phyloP scores from a whole-genome alignment of 2,329 filamentous ascomycete species.

The Setomelanomma holmii region DNA sequence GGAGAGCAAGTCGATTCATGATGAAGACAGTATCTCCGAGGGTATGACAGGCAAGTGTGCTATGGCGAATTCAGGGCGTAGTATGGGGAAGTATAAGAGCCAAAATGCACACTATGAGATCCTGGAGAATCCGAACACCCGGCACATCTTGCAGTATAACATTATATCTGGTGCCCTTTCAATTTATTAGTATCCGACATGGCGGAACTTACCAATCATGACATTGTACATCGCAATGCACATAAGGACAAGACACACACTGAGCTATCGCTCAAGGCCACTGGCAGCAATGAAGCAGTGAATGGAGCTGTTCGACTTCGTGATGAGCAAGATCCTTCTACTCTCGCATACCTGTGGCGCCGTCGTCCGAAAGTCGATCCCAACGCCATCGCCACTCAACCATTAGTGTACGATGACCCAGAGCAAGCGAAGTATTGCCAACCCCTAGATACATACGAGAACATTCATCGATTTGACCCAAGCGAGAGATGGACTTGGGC shows the following conservation, averaged over 20 bases:
- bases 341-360: conserved; percentile 15
- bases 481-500: conserved; percentile 58
- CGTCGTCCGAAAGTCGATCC: conserved; percentile 12
- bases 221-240: no score
- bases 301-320: conserved; percentile 8
- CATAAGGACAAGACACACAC: background rate
- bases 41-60: background rate
- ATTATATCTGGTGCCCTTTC: no score
- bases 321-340: conserved; percentile 11
- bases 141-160: no score
- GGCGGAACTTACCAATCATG: no score
- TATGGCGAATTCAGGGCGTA: no score
- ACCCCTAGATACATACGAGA: conserved; percentile 62
- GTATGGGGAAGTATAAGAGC: conserved; percentile 1
- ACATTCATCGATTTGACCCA: conserved; percentile 63
- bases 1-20: conserved; percentile 1
- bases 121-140: no score
- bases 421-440: conserved; percentile 20
- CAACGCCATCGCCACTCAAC: conserved; percentile 21
- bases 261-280: background rate
- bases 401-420: conserved; percentile 20
- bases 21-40: conserved; percentile 4
- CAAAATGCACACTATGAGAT: no score
- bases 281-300: conserved; percentile 1
- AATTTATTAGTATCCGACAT: no score